Base-by-base conservation (phyloP, 176 grass and related monocot genomes). In the Aegilops speltoides region DNA sequence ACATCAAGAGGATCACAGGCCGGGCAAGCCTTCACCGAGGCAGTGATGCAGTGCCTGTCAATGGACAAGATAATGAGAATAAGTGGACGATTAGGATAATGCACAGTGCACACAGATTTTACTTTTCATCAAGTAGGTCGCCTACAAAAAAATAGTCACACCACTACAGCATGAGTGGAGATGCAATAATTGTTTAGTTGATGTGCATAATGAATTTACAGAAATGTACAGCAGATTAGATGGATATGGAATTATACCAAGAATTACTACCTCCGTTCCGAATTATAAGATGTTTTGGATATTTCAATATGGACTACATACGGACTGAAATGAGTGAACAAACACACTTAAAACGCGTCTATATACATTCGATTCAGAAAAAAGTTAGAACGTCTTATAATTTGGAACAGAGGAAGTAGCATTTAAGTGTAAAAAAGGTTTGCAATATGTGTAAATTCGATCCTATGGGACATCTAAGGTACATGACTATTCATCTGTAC, bases 131-230 rank as follows among this genome's bases (percentile, higher is more conserved):
- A 92, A 74, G 68, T 90, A 94, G 89, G 94, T 97, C 50, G 50
- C 50, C 50, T 19, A 54, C 90, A 97, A 94, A 83, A 87, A 87
- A 92, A 92, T 90, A 92, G 92, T 92, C 80, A 69, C 88, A 90
- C 83, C 94, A 94, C 90, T 85, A 94, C 81, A 88, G 48, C 73
- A 76, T 78, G 28, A 88, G 88, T 90, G 89, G 69, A 36, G 15
- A 77, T 48, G 86, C 76, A 92, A 92, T 92, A 77, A 90, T 94
- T 92, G 48, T 69, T 82, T 62, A 66, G 79, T 84, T 92, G 78
- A 88, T 78, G 41, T 61, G 64, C 79, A 82, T 54, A 56, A 79
- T 73, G 72, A 86, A 73, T 59, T 70, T 76, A 78, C 8, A 82
- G 25, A 54, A 66, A 60, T 74, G 34, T 63, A 46, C 70, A 73